Conservation (phyloP, 345 rosid species). For the Corymbia maculata region DNA sequence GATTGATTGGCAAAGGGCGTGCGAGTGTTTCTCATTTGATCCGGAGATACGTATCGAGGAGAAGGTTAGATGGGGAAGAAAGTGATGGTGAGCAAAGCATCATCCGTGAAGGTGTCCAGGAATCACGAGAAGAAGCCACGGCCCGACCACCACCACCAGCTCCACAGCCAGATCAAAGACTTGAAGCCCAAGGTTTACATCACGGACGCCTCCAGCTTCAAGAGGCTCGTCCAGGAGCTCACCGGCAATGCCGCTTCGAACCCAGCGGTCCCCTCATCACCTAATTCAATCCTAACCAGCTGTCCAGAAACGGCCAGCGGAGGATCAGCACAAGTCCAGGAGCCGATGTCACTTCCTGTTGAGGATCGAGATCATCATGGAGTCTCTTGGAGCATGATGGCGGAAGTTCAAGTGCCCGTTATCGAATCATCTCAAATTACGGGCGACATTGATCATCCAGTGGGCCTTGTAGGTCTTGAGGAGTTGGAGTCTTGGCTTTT, state of each 20-base stretch:
- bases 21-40: not conserved
- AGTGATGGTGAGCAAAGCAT: constrained; percentile 8
- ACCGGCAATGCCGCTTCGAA: constrained; percentile 9
- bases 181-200: constrained; percentile 41
- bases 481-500: constrained; percentile 28
- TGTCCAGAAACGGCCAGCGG: not conserved
- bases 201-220: constrained; percentile 33
- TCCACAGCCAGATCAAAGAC: constrained; percentile 4
- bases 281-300: not conserved
- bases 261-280: not conserved
- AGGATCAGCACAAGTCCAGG: not conserved
- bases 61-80: constrained; percentile 22
- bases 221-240: constrained; percentile 37
- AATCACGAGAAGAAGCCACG: not conserved
- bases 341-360: not conserved
- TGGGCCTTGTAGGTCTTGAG: not conserved
- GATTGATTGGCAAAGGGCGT: not conserved
- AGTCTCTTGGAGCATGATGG: not conserved
- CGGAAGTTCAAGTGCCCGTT: not conserved
- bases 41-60: not conserved
- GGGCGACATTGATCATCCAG: not conserved
- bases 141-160: not conserved
- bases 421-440: not conserved
- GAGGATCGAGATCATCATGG: not conserved
- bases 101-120: constrained; percentile 14